Conservation (phyloP, 2,329 filamentous ascomycete genomes). For the Rutstroemia sp. region DNA sequence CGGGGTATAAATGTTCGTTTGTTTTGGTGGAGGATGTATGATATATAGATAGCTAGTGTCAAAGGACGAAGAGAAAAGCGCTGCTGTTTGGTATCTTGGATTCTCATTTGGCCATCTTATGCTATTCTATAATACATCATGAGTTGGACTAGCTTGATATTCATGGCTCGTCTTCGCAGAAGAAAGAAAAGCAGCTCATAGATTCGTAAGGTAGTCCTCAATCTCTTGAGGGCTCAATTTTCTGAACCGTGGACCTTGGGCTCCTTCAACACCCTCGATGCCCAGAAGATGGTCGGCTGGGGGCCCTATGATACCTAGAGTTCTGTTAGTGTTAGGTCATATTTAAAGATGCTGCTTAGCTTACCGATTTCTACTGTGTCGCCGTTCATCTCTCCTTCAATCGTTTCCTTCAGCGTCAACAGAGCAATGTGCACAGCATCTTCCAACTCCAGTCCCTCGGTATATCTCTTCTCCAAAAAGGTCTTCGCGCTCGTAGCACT, state of each 20-base stretch:
- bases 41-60: no score
- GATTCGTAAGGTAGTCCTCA: slow-evolving; percentile 97
- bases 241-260: slow-evolving; percentile 79
- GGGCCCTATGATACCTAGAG: slow-evolving; percentile 81
- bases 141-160: slow-evolving; percentile 15
- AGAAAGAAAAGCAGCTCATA: slow-evolving; percentile 43
- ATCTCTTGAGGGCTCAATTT: slow-evolving; percentile 97
- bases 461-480: slow-evolving; percentile 98
- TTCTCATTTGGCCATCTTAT: slow-evolving; percentile 27
- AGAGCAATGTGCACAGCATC: slow-evolving; percentile 98
- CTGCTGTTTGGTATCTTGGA: slow-evolving; percentile 21
- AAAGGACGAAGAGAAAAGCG: no score
- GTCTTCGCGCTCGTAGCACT: slow-evolving; percentile 98
- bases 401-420: slow-evolving; percentile 96
- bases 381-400: slow-evolving; percentile 98
- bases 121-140: slow-evolving; percentile 33
- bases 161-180: slow-evolving; percentile 8
- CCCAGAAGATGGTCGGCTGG: slow-evolving; percentile 90
- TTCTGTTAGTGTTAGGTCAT: slow-evolving; percentile 19
- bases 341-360: slow-evolving; percentile 26
- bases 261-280: slow-evolving; percentile 80
- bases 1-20: slow-evolving; percentile 29
- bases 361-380: slow-evolving; percentile 96
- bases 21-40: slow-evolving; percentile 19
- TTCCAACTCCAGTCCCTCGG: slow-evolving; percentile 91